Evolutionary conservation across 2,329 filamentous ascomycete species (phyloP).

Genomic region (Rhytidhysteron rufulum): DNA sequence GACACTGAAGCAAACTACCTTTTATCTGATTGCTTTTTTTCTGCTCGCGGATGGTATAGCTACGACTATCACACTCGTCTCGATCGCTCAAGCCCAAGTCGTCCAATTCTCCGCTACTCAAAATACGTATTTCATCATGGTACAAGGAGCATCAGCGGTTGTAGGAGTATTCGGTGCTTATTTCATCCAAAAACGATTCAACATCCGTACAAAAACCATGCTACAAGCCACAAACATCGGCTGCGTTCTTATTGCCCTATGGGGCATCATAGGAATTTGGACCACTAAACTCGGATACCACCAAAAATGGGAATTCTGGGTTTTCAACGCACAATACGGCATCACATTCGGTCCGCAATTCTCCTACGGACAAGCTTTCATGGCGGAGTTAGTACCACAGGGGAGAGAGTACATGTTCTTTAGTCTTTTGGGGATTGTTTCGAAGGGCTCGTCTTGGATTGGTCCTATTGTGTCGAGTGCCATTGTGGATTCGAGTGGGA

Average conservation of each 20-base stretch:
- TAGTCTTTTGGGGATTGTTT: constrained; percentile 64
- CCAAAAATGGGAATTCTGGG: constrained; percentile 52
- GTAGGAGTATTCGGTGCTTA: constrained; percentile 62
- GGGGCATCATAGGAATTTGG: constrained; percentile 60
- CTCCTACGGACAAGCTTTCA: constrained; percentile 68
- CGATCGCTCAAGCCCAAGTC: constrained; percentile 61
- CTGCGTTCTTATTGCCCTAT: constrained; percentile 58
- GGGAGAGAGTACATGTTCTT: constrained; percentile 71
- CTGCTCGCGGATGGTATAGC: constrained; percentile 67
- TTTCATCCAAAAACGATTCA: constrained; percentile 57
- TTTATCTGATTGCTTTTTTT: constrained; percentile 63
- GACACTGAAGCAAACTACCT: constrained; percentile 61
- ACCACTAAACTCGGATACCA: constrained; percentile 53
- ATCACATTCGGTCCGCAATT: constrained; percentile 68
- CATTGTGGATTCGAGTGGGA: constrained; percentile 60
- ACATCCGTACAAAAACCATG: constrained; percentile 63
- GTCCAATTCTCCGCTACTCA: constrained; percentile 63
- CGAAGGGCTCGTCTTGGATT: constrained; percentile 66
- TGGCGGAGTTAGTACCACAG: constrained; percentile 63
- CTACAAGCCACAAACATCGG: constrained; percentile 61
- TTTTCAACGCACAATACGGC: constrained; percentile 55
- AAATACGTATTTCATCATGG: constrained; percentile 63
- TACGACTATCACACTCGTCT: constrained; percentile 66
- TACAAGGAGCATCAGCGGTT: constrained; percentile 61
- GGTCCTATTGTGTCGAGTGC: constrained; percentile 65